A percentile compares a stretch with the other conserved stretches of the same genome.
phyloP scores from a whole-genome alignment of 371 early-diverging fungal genomes.

The Entomophthora muscae region DNA sequence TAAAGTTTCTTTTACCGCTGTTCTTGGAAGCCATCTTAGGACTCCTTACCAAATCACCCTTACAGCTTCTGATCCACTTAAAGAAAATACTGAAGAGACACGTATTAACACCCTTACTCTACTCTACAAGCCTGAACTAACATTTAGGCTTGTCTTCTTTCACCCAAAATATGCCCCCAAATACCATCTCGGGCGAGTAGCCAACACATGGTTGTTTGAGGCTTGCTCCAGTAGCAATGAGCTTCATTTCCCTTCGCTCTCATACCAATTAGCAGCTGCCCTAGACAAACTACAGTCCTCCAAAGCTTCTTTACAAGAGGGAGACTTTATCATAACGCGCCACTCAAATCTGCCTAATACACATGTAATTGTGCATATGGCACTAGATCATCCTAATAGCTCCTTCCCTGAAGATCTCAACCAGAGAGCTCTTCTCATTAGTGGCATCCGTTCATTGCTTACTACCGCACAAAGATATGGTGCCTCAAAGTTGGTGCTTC shows the following conservation, averaged over 20 bases:
- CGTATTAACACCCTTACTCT: neutral
- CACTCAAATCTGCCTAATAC: neutral
- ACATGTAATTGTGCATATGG: neutral
- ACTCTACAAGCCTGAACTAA: neutral
- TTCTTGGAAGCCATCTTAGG: neutral
- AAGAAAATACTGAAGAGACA: neutral
- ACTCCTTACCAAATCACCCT: neutral
- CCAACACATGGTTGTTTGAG: neutral
- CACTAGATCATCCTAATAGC: neutral
- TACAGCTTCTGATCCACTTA: neutral
- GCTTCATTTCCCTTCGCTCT: neutral
- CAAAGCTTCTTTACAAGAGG: neutral
- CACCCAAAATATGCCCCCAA: neutral
- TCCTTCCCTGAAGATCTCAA: neutral
- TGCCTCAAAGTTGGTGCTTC: neutral
- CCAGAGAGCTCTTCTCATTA: neutral
- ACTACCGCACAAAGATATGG: neutral
- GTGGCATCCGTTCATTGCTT: neutral
- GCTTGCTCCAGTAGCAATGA: neutral
- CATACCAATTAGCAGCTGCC: neutral
- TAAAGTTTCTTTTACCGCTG: neutral
- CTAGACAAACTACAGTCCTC: neutral
- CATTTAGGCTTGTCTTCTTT: neutral
- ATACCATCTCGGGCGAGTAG: neutral
- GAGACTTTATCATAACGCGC: neutral